Conservation (phyloP, 2,329 filamentous ascomycete genomes). For the Fusarium fujikuroi region DNA sequence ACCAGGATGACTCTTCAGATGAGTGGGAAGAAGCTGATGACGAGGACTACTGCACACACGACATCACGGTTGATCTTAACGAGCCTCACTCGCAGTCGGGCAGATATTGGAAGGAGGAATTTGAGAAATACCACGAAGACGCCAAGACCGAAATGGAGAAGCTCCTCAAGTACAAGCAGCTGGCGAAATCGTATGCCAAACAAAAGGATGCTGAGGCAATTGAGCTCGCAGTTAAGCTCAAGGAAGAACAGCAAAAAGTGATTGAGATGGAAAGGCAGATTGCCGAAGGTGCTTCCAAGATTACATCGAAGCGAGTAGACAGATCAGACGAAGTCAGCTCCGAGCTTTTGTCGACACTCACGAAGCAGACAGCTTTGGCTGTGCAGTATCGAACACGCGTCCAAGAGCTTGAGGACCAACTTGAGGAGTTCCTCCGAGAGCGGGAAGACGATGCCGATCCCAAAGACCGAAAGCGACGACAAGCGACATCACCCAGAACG, state of each 20-base stretch:
- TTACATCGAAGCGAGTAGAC: slow-evolving; percentile 51
- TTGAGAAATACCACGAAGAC: slow-evolving; percentile 77
- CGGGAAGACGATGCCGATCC: slow-evolving; percentile 49
- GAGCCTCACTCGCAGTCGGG: slow-evolving; percentile 80
- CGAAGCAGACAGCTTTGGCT: slow-evolving; percentile 67
- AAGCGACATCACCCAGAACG: slow-evolving; percentile 59
- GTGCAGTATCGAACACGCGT: slow-evolving; percentile 69
- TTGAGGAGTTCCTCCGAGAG: slow-evolving; percentile 55
- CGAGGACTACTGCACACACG: slow-evolving; percentile 61
- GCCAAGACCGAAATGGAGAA: slow-evolving; percentile 80
- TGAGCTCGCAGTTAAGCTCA: slow-evolving; percentile 72
- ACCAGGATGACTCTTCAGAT: slow-evolving; percentile 46
- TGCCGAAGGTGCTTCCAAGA: slow-evolving; percentile 68
- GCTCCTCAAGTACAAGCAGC: slow-evolving; percentile 80
- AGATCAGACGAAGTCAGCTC: slow-evolving; percentile 57
- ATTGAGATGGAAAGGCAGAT: slow-evolving; percentile 71
- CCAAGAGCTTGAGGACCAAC: slow-evolving; percentile 65
- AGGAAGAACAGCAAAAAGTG: slow-evolving; percentile 74
- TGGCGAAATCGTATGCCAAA: slow-evolving; percentile 81
- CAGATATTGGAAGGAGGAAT: slow-evolving; percentile 83
- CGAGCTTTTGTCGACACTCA: slow-evolving; percentile 63
- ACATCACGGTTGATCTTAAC: slow-evolving; percentile 76
- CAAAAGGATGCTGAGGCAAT: slow-evolving; percentile 79
- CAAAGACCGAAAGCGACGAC: slow-evolving; percentile 49
- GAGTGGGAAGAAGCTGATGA: slow-evolving; percentile 64